Evolutionary conservation across 306 rosid species (phyloP).

Genomic region (Dalbergia cultrata): DNA sequence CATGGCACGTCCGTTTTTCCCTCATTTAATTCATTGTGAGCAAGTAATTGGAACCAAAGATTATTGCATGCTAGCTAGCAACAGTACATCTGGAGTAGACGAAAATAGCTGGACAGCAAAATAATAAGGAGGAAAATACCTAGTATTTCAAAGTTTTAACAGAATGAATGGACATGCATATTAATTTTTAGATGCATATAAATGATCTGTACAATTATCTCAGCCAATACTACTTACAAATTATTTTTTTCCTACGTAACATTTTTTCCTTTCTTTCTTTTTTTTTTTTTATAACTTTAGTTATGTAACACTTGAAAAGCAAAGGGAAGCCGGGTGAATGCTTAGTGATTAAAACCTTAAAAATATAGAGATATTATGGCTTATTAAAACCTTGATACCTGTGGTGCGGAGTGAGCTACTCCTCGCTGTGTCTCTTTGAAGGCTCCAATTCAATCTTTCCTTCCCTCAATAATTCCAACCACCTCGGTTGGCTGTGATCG

Average conservation of each 20-base stretch:
- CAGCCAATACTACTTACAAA: neutral
- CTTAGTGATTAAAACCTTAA: conserved; percentile 27
- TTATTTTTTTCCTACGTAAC: too few species aligned
- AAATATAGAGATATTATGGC: conserved; percentile 10
- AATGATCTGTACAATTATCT: conserved; percentile 6
- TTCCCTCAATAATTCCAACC: conserved; percentile 64
- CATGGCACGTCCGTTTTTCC: conserved; percentile 45
- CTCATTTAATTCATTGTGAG: neutral
- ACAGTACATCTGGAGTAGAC: conserved; percentile 36
- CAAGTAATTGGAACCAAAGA: conserved; percentile 55
- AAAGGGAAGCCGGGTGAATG: neutral
- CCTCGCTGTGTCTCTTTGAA: conserved; percentile 49
- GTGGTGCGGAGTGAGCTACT: conserved; percentile 37
- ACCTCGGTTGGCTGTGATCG: conserved; percentile 58
- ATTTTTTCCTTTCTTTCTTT: neutral
- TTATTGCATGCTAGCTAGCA: conserved; percentile 15
- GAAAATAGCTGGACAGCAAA: conserved; percentile 29
- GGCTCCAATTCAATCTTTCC: conserved; percentile 62
- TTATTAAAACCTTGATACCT: conserved; percentile 20
- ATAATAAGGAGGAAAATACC: neutral
- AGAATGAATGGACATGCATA: neutral
- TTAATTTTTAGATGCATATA: neutral
- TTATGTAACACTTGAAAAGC: neutral
- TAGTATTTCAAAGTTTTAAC: neutral
- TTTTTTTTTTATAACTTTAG: neutral